Conservation (phyloP, 164 flowering plant genomes). For the Dillenia suffruticosa region DNA sequence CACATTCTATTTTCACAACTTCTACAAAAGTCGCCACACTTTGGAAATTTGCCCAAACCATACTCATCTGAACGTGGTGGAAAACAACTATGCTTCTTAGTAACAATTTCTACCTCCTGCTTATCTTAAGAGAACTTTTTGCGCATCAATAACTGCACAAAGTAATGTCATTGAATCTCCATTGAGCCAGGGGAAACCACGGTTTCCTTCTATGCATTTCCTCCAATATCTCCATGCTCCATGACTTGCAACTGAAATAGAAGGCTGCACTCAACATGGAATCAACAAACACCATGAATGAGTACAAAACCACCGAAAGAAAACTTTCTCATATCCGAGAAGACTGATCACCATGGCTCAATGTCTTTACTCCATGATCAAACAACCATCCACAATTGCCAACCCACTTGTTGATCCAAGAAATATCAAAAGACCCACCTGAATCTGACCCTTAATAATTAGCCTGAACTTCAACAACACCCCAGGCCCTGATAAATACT, state of each 20-base stretch:
- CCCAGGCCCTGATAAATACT: constrained; percentile 77
- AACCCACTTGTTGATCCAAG: constrained; percentile 86
- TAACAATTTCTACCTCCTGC: too few species aligned
- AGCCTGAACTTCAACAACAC: constrained; percentile 67
- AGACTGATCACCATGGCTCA: constrained; percentile 98
- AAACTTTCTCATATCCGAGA: constrained; percentile 98
- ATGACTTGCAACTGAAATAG: constrained; percentile 87
- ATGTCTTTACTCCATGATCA: constrained; percentile 90
- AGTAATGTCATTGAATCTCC: constrained; percentile 12
- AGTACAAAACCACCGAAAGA: constrained; percentile 86
- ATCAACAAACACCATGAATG: constrained; percentile 86
- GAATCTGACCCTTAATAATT: constrained; percentile 86
- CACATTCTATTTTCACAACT: too few species aligned
- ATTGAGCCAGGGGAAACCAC: constrained; percentile 18
- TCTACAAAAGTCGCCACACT: too few species aligned
- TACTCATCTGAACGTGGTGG: too few species aligned
- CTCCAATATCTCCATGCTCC: constrained; percentile 35
- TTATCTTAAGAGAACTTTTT: too few species aligned
- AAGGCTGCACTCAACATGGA: constrained; percentile 95
- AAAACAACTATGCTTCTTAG: too few species aligned
- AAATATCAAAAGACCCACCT: constrained; percentile 84
- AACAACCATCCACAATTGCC: constrained; percentile 93
- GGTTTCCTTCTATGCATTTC: constrained; percentile 16
- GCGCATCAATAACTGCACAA: too few species aligned
- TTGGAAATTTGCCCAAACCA: too few species aligned